Evolutionary conservation across 129 eudicot genomes (phyloP).

Genomic region (Chrysanthemum lavandulifolium): DNA sequence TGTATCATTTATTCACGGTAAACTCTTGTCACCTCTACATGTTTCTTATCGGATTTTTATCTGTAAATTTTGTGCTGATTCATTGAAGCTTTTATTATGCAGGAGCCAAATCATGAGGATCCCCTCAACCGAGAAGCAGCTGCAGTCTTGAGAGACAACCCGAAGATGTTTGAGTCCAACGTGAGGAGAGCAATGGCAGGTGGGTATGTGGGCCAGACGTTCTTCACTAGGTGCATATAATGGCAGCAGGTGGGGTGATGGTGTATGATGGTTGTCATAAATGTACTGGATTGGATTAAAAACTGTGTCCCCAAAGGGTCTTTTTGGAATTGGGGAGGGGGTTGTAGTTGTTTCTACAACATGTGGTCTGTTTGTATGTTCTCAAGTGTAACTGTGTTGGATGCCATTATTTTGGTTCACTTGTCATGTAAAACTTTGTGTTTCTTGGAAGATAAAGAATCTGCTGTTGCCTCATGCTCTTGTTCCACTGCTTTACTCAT

Average conservation of each 20-base stretch:
- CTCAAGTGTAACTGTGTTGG: constrained; percentile 20
- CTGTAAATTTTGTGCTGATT: not conserved
- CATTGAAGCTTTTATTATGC: not conserved
- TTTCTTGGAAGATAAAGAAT: constrained; percentile 36
- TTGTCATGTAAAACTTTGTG: constrained; percentile 38
- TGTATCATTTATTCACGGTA: constrained; percentile 95
- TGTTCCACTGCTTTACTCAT: not conserved
- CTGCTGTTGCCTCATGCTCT: constrained; percentile 17
- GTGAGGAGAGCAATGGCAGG: constrained; percentile 87
- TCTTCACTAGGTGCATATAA: constrained; percentile 61
- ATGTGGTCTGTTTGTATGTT: constrained; percentile 37
- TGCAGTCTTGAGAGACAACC: constrained; percentile 78
- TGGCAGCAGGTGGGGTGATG: constrained; percentile 23
- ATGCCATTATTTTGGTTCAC: constrained; percentile 34
- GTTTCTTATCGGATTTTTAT: not conserved
- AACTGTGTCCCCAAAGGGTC: constrained; percentile 26
- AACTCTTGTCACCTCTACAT: not conserved
- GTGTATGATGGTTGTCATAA: constrained; percentile 26
- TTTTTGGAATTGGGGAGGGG: constrained; percentile 25
- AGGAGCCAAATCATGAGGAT: constrained; percentile 89
- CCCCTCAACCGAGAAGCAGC: constrained; percentile 87
- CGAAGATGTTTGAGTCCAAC: constrained; percentile 69
- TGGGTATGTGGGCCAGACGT: constrained; percentile 70
- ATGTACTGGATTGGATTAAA: constrained; percentile 34
- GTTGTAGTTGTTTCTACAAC: constrained; percentile 13